These are phyloP conservation scores for Aschersonia sp. DNA, from an alignment of 2,329 filamentous ascomycete genomes.

Conservation along the genomic window DNA sequence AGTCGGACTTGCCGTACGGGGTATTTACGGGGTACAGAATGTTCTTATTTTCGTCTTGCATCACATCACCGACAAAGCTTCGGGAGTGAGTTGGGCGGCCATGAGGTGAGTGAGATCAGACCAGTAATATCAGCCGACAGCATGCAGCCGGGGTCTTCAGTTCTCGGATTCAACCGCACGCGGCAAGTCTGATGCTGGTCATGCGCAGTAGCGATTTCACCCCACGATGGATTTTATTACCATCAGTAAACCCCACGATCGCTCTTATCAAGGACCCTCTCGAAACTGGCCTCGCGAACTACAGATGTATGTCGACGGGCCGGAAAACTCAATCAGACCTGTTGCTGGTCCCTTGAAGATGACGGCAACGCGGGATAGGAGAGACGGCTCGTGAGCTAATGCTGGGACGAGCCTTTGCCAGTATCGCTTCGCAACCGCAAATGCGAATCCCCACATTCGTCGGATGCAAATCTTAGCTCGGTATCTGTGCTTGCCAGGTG, in stretches of 20 bases:
- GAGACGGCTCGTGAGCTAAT: background rate
- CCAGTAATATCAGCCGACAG: background rate
- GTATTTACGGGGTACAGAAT: too few relatives aligned
- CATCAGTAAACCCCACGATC: slow-evolving; percentile 5
- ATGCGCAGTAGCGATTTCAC: slow-evolving; percentile 6
- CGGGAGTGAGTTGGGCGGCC: too few relatives aligned
- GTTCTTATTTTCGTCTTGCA: too few relatives aligned
- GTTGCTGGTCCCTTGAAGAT: background rate
- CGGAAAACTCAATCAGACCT: background rate
- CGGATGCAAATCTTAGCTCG: slow-evolving; percentile 11
- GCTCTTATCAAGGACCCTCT: slow-evolving; percentile 2
- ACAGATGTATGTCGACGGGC: background rate
- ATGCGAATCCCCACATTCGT: slow-evolving; percentile 8
- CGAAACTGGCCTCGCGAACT: background rate
- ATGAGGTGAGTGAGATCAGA: background rate
- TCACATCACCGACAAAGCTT: too few relatives aligned
- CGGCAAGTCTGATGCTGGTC: slow-evolving; percentile 5
- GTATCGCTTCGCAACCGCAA: background rate
- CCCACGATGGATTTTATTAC: slow-evolving; percentile 2
- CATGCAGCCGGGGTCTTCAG: slow-evolving; percentile 2
- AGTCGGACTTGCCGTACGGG: too few relatives aligned
- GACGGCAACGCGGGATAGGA: background rate
- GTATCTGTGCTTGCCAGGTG: slow-evolving; percentile 5
- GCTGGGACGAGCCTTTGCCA: background rate
- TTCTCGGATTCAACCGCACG: slow-evolving; percentile 5